phyloP scores from a whole-genome alignment of 2,329 filamentous ascomycete species.

The Onygena corvina region DNA sequence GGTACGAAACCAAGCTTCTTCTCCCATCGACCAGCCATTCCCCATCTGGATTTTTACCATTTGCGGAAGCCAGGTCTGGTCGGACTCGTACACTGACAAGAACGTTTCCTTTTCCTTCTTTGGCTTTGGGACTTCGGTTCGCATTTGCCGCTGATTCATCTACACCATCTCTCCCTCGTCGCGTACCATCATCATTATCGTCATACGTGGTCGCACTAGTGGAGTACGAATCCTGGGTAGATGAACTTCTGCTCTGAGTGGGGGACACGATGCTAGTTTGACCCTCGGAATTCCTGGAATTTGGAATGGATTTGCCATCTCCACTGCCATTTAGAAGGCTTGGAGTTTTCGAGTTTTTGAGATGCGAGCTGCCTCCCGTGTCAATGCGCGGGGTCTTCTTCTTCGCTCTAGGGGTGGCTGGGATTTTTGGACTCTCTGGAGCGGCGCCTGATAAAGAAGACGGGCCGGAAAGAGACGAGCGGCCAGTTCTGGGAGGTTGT shows the following conservation, averaged over 20 bases:
- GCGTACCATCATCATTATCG: constrained; percentile 51
- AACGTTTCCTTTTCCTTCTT: constrained; percentile 85
- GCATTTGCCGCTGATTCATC: constrained; percentile 19
- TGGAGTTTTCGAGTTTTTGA: constrained; percentile 43
- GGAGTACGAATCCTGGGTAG: constrained; percentile 81
- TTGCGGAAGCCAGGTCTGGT: constrained; percentile 59
- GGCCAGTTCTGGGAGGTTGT: constrained; percentile 62
- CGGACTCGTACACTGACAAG: constrained; percentile 88
- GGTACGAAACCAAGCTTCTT: constrained; percentile 67
- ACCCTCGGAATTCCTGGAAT: constrained; percentile 58
- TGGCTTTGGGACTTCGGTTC: constrained; percentile 29
- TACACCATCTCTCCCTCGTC: constrained; percentile 23
- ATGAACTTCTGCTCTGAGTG: constrained; percentile 80
- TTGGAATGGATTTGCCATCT: constrained; percentile 61
- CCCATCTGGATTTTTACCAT: constrained; percentile 52
- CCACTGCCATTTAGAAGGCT: constrained; percentile 69
- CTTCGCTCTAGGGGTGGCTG: constrained; percentile 30
- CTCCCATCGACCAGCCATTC: constrained; percentile 91
- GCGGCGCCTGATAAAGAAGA: constrained; percentile 15
- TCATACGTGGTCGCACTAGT: constrained; percentile 84
- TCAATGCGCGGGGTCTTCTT: constrained; percentile 47
- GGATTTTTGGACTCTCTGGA: constrained; percentile 19
- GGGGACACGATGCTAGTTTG: constrained; percentile 68
- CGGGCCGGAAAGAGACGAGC: constrained; percentile 37
- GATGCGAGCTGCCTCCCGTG: constrained; percentile 30